A percentile compares a stretch with the other conserved stretches of the same genome.
Conservation (phyloP, 2,329 filamentous ascomycete species). For the Fusarium nurragi region DNA sequence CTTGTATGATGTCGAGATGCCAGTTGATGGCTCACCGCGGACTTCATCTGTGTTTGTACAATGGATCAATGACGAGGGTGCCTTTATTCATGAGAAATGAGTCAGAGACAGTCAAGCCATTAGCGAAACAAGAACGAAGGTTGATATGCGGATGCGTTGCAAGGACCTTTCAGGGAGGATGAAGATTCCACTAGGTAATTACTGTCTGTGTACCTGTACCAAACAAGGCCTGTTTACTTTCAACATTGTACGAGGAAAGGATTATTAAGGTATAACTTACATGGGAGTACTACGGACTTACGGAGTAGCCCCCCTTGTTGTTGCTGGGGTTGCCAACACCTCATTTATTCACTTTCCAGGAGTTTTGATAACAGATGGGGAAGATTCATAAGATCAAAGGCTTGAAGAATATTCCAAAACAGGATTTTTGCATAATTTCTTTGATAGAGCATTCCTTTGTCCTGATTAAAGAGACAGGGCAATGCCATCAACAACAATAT, state of each 20-base stretch:
- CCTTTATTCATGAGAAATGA: constrained; percentile 5
- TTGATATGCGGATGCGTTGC: constrained; percentile 3
- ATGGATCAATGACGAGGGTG: neutral
- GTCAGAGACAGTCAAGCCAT: constrained; percentile 1
- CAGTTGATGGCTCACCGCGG: constrained; percentile 2
- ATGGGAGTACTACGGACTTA: too few relatives aligned
- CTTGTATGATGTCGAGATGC: neutral
- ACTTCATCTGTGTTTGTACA: constrained; percentile 2
- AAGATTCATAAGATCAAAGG: neutral
- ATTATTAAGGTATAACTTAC: constrained; percentile 17
- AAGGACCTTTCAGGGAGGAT: neutral
- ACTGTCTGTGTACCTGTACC: neutral
- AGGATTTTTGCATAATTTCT: neutral
- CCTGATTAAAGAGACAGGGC: neutral
- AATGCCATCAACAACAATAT: neutral
- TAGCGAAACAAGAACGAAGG: neutral
- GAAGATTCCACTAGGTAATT: neutral
- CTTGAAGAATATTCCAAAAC: neutral
- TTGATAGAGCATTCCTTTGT: constrained; percentile 12
- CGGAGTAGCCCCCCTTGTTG: neutral
- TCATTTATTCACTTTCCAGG: constrained; percentile 18
- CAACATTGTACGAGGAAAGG: neutral
- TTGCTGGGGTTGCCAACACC: neutral
- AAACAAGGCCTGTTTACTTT: neutral
- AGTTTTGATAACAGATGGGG: neutral